These are phyloP conservation scores for Neurospora sp. DNA, from an alignment of 495 filamentous ascomycete species.

Conservation along the genomic window DNA sequence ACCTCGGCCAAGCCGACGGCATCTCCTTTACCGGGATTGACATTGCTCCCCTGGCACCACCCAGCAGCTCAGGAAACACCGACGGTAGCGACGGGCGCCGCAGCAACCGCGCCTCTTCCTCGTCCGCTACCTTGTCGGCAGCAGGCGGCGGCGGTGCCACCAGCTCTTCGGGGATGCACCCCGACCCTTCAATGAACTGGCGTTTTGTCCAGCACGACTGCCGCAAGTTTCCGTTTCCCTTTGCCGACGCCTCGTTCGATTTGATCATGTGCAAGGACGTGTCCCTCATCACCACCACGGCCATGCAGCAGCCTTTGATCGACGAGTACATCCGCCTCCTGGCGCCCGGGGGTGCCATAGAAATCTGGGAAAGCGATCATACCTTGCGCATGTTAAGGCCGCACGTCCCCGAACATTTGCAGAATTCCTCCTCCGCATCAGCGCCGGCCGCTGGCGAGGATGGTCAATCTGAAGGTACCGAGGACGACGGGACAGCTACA, in stretches of 20 bases:
- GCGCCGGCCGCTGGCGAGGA: conserved; percentile 7
- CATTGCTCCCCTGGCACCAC: conserved; percentile 61
- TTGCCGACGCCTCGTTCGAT: conserved; percentile 77
- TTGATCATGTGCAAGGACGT: conserved; percentile 86
- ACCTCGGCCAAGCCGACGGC: conserved; percentile 41
- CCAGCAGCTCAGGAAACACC: background rate
- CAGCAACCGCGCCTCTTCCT: conserved; percentile 4
- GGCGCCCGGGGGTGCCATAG: conserved; percentile 67
- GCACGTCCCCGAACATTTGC: conserved; percentile 48
- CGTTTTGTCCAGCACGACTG: conserved; percentile 81
- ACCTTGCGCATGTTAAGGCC: conserved; percentile 65
- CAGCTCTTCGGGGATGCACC: conserved; percentile 5
- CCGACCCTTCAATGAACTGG: conserved; percentile 70
- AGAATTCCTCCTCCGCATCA: conserved; percentile 16
- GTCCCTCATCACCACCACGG: conserved; percentile 54
- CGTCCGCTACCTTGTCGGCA: background rate
- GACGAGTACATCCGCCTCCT: conserved; percentile 71
- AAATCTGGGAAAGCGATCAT: conserved; percentile 81
- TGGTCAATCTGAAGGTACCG: conserved; percentile 1
- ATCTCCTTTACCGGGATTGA: conserved; percentile 79
- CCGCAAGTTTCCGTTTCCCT: conserved; percentile 64
- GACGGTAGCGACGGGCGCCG: background rate
- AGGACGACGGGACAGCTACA: conserved; percentile 29
- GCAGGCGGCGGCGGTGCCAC: conserved; percentile 1
- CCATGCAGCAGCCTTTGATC: conserved; percentile 53